Evolutionary conservation across 306 rosid genomes (phyloP).

Genomic region (Chamaecrista fasciculata): DNA sequence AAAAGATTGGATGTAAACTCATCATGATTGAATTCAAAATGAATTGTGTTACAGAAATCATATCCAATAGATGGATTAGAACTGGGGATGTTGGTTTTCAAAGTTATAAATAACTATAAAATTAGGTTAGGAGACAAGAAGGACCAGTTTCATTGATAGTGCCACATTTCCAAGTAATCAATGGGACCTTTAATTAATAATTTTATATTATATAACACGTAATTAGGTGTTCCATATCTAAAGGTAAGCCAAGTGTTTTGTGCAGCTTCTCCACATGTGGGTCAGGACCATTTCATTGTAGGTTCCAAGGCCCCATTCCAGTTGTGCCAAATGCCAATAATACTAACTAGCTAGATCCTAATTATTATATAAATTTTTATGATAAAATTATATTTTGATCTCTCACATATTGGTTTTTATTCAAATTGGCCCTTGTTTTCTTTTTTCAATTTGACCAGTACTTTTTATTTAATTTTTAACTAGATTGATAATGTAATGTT

Average conservation of each 20-base stretch:
- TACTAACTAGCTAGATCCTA: conserved; percentile 1
- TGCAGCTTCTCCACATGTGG: conserved; percentile 50
- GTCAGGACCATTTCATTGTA: conserved; percentile 41
- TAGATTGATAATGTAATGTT: too few relatives aligned
- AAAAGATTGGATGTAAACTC: conserved; percentile 28
- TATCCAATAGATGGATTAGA: conserved; percentile 63
- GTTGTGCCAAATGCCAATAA: conserved; percentile 39
- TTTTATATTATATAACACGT: conserved; percentile 5
- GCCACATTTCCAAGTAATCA: conserved; percentile 60
- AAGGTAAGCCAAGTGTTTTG: conserved; percentile 36
- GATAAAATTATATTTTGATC: too few relatives aligned
- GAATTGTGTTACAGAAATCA: conserved; percentile 37
- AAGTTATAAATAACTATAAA: conserved; percentile 11
- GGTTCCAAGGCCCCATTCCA: conserved; percentile 57
- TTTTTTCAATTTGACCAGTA: too few relatives aligned
- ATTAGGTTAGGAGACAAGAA: conserved; percentile 34
- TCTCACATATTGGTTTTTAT: too few relatives aligned
- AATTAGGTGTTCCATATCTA: conserved; percentile 21
- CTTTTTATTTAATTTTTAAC: too few relatives aligned
- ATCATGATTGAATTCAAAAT: conserved; percentile 40
- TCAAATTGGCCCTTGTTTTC: too few relatives aligned
- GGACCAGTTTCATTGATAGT: conserved; percentile 46
- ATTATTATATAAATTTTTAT: conserved; percentile 22
- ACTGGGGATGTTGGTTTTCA: conserved; percentile 77
- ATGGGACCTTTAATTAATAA: conserved; percentile 30